A percentile compares a stretch with the other conserved stretches of the same genome.
Evolutionary conservation across 495 filamentous ascomycete genomes (phyloP).

Genomic region (Talaromyces liani): DNA sequence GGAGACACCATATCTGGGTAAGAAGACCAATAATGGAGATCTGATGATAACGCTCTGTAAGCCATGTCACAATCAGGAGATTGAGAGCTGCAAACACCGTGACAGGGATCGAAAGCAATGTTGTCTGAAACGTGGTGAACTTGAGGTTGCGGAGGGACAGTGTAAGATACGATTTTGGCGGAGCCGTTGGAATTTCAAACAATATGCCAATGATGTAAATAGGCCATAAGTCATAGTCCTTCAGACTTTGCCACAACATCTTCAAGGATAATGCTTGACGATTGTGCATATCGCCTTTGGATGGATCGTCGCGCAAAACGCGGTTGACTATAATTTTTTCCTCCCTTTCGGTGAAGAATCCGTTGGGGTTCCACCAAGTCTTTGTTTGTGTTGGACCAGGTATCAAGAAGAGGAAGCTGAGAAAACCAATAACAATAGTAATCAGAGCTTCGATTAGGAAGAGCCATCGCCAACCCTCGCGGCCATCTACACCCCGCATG

Average conservation of each 20-base stretch:
- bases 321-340: constrained; percentile 66
- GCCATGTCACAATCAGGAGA: constrained; percentile 33
- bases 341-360: constrained; percentile 59
- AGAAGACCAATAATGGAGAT: constrained; percentile 35
- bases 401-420: constrained; percentile 45
- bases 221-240: constrained; percentile 62
- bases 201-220: constrained; percentile 52
- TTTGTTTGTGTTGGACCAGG: constrained; percentile 45
- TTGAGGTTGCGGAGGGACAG: constrained; percentile 50
- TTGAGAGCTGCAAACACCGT: constrained; percentile 39
- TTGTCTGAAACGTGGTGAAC: constrained; percentile 54
- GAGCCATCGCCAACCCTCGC: constrained; percentile 32
- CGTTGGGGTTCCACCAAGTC: constrained; percentile 56
- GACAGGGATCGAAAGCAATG: constrained; percentile 45
- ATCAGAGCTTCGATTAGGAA: constrained; percentile 48
- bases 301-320: constrained; percentile 62
- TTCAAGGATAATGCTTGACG: constrained; percentile 48
- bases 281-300: constrained; percentile 51
- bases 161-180: constrained; percentile 49
- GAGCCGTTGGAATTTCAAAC: constrained; percentile 40
- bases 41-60: constrained; percentile 41
- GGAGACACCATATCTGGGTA: constrained; percentile 20
- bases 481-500: constrained; percentile 27
- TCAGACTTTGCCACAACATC: constrained; percentile 44
- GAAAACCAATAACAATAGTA: constrained; percentile 42